A percentile compares a stretch with the other conserved stretches of the same genome.
These are phyloP conservation scores for Nemania abortiva DNA, from an alignment of 2,329 filamentous ascomycete genomes.

Conservation along the genomic window DNA sequence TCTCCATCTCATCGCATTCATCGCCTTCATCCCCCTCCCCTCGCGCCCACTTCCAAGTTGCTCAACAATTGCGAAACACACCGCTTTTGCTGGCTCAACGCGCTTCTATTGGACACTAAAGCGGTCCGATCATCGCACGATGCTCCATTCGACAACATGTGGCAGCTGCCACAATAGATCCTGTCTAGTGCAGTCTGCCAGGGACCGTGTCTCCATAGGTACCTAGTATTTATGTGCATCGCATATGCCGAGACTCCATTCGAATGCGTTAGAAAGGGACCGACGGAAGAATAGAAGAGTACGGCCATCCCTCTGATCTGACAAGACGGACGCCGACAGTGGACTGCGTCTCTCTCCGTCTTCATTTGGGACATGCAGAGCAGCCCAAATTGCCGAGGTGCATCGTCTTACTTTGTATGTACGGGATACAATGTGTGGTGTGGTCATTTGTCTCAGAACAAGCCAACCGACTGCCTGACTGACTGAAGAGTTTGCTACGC, in stretches of 20 bases:
- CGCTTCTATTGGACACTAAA: background rate
- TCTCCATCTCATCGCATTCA: background rate
- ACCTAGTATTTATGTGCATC: conserved; percentile 15
- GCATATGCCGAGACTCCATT: conserved; percentile 15
- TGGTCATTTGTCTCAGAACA: background rate
- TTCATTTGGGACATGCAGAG: conserved; percentile 1
- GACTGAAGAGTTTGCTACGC: conserved; percentile 2
- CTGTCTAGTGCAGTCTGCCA: conserved; percentile 3
- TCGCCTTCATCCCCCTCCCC: background rate
- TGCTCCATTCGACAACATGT: conserved; percentile 31
- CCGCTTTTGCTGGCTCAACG: conserved; percentile 14
- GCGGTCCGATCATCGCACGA: conserved; percentile 36
- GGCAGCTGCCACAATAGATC: conserved; percentile 20
- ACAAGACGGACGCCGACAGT: background rate
- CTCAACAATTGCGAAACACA: conserved; percentile 41
- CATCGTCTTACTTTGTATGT: background rate
- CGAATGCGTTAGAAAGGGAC: conserved; percentile 15
- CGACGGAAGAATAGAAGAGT: background rate
- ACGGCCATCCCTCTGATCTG: background rate
- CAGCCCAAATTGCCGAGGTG: conserved; percentile 2
- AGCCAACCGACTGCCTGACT: background rate
- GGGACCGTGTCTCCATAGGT: conserved; percentile 21
- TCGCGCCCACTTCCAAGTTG: background rate
- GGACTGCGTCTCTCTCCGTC: background rate
- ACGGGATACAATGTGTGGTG: background rate